Percentiles rank a stretch among this genome's conserved stretches.
These are phyloP conservation scores for Candida chilensis DNA, from an alignment of 805 yeast species.

Conservation along the genomic window DNA sequence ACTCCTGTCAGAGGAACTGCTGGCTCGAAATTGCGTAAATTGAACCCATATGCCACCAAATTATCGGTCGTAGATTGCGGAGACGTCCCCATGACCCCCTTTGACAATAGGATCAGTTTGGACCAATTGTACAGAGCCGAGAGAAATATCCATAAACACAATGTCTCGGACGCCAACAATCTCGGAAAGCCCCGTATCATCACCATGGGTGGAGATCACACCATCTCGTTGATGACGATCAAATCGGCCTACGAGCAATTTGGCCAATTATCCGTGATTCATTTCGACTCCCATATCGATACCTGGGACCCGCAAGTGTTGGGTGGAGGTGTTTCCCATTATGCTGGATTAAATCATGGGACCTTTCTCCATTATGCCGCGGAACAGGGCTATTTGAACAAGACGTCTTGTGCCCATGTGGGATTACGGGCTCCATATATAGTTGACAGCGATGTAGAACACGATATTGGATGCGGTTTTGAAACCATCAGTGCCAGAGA, in stretches of 20 bases:
- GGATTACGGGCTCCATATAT: conserved; percentile 61
- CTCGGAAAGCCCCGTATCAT: conserved; percentile 27
- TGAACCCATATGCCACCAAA: conserved; percentile 50
- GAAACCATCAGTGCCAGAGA: conserved; percentile 35
- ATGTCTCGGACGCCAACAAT: conserved; percentile 12
- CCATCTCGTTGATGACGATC: conserved; percentile 41
- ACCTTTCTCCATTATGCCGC: conserved; percentile 64
- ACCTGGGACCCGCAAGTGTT: conserved; percentile 58
- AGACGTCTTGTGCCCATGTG: conserved; percentile 44
- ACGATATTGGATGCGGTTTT: conserved; percentile 46
- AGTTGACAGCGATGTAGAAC: conserved; percentile 16
- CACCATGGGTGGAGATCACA: conserved; percentile 57
- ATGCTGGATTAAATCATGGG: conserved; percentile 57
- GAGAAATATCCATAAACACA: conserved; percentile 34
- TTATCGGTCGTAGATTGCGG: conserved; percentile 56
- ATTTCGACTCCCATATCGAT: conserved; percentile 63
- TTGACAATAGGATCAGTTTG: conserved; percentile 56
- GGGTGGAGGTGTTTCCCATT: conserved; percentile 55
- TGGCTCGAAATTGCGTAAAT: conserved; percentile 20
- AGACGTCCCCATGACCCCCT: conserved; percentile 61
- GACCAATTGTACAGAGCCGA: conserved; percentile 53
- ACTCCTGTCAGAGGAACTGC: conserved; percentile 28
- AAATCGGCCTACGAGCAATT: conserved; percentile 40
- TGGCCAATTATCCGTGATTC: conserved; percentile 42
- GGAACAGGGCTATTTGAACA: conserved; percentile 50